These are phyloP conservation scores for Leccinum rimulosum DNA, from an alignment of 768 basidiomycete genomes.

Conservation along the genomic window DNA sequence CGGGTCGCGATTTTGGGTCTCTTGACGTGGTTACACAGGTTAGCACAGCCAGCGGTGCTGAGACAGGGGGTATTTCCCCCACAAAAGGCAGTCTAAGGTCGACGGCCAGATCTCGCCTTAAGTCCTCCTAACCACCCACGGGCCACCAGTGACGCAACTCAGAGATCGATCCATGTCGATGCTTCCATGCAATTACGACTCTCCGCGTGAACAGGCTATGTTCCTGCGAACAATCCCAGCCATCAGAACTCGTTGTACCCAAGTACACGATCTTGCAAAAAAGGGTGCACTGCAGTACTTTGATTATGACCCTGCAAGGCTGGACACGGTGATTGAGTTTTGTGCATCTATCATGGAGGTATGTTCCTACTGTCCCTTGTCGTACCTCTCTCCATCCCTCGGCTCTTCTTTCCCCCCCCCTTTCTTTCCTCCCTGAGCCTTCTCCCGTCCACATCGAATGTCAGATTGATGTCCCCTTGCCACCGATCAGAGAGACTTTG, in stretches of 20 bases:
- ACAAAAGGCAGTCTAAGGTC: not conserved
- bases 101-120: not conserved
- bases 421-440: not conserved
- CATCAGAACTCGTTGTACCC: slow-evolving; percentile 82
- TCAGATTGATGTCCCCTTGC: not conserved
- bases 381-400: not conserved
- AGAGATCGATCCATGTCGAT: slow-evolving; percentile 6
- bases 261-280: slow-evolving; percentile 76
- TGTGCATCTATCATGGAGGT: slow-evolving; percentile 80
- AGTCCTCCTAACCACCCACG: no score
- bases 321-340: slow-evolving; percentile 65
- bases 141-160: not conserved
- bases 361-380: not conserved
- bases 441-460: slow-evolving; percentile 5
- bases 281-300: slow-evolving; percentile 80
- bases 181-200: slow-evolving; percentile 7
- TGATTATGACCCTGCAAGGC: slow-evolving; percentile 76
- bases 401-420: not conserved
- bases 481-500: slow-evolving; percentile 72
- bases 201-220: slow-evolving; percentile 35
- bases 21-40: not conserved
- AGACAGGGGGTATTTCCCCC: slow-evolving; percentile 10
- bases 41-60: not conserved
- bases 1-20: no score
- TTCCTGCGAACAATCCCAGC: slow-evolving; percentile 86